Conservation (phyloP, 768 basidiomycete genomes). For the Leucocoprinus sp. region DNA sequence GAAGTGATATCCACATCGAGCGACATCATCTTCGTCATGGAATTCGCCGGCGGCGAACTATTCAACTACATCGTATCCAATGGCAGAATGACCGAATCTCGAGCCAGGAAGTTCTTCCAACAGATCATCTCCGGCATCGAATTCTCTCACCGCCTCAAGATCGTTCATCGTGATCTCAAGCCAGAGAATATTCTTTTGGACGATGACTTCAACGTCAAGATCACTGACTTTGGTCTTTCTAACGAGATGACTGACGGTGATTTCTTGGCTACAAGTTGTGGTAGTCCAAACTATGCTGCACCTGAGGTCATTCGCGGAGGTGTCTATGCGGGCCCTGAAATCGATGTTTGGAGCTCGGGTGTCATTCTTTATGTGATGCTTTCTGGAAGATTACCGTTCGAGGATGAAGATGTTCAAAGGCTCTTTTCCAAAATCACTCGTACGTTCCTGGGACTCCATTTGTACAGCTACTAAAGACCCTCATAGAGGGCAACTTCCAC, state of each 20-base stretch:
- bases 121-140: slow-evolving; percentile 97
- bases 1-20: slow-evolving; percentile 89
- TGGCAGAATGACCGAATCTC: slow-evolving; percentile 82
- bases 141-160: slow-evolving; percentile 92
- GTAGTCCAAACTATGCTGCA: slow-evolving; percentile 97
- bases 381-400: slow-evolving; percentile 91
- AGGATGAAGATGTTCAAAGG: slow-evolving; percentile 90
- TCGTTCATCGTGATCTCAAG: slow-evolving; percentile 97
- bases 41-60: slow-evolving; percentile 92
- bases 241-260: slow-evolving; percentile 96
- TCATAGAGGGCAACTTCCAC: slow-evolving; percentile 75
- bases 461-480: neutral
- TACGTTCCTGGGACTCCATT: slow-evolving; percentile 25
- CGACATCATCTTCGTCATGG: slow-evolving; percentile 97
- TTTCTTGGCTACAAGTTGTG: slow-evolving; percentile 95
- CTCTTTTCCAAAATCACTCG: slow-evolving; percentile 94
- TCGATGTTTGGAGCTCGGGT: slow-evolving; percentile 97
- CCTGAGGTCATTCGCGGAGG: slow-evolving; percentile 96
- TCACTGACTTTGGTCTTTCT: slow-evolving; percentile 97
- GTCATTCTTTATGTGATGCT: slow-evolving; percentile 99
- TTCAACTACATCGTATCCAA: slow-evolving; percentile 98
- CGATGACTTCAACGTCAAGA: slow-evolving; percentile 86
- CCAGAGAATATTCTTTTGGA: slow-evolving; percentile 92
- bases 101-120: slow-evolving; percentile 93
- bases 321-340: slow-evolving; percentile 94